Conservation (phyloP, 2,329 filamentous ascomycete genomes). For the Trichoderma afroharzianum region DNA sequence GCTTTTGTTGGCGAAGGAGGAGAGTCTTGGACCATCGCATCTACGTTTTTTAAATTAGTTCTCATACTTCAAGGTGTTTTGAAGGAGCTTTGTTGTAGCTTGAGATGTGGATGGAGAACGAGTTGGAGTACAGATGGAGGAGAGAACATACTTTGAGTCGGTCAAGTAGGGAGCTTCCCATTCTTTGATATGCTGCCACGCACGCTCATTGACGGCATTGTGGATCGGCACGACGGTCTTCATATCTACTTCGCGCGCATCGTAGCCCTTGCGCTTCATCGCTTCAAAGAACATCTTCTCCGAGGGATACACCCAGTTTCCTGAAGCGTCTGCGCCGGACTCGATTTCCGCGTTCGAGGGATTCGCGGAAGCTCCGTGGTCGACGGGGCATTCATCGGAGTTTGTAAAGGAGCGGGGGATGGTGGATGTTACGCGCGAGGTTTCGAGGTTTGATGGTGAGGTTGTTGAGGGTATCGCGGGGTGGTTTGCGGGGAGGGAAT, state of each 20-base stretch:
- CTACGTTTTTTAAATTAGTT: conserved; percentile 26
- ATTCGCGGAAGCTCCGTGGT: conserved; percentile 56
- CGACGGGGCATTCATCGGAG: conserved; percentile 35
- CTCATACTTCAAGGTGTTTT: background rate
- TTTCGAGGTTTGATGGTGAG: conserved; percentile 47
- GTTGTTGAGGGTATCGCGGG: conserved; percentile 13
- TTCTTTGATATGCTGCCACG: conserved; percentile 84
- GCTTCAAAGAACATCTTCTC: conserved; percentile 98
- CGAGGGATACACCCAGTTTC: conserved; percentile 96
- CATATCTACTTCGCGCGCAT: conserved; percentile 71
- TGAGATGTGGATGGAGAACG: background rate
- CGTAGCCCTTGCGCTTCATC: conserved; percentile 85
- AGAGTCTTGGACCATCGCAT: conserved; percentile 73
- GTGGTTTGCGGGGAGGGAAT: conserved; percentile 19
- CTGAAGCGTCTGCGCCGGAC: conserved; percentile 66
- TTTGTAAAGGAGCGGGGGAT: conserved; percentile 63
- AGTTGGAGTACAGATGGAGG: no score
- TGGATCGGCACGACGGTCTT: conserved; percentile 92
- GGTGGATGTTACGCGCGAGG: conserved; percentile 69
- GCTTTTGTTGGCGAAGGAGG: conserved; percentile 75
- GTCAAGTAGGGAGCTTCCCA: conserved; percentile 74
- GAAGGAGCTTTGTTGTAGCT: background rate
- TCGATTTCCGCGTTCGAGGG: conserved; percentile 75
- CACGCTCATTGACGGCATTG: conserved; percentile 96
- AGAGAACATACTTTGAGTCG: conserved; percentile 48